Conservation (phyloP, 495 filamentous ascomycete genomes). For the Penicillium cosmopolitanum region DNA sequence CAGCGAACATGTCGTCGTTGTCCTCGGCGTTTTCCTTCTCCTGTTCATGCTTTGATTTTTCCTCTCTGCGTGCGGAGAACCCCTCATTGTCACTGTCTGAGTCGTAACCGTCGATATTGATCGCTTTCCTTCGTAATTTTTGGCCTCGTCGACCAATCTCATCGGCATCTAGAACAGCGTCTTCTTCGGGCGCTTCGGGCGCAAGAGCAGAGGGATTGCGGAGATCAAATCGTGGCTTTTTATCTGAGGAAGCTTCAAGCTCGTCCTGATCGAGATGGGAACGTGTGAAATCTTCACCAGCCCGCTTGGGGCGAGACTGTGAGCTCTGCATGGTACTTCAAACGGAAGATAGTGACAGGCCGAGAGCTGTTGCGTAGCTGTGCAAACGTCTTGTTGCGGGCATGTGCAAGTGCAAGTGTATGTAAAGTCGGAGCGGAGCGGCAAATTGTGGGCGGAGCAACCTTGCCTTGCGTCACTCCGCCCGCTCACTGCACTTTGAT, state of each 20-base stretch:
- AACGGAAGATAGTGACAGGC: not conserved
- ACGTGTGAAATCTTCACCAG: slow-evolving; percentile 76
- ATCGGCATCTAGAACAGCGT: slow-evolving; percentile 83
- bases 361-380: slow-evolving; percentile 12
- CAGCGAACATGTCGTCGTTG: slow-evolving; percentile 92
- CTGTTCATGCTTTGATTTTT: slow-evolving; percentile 55
- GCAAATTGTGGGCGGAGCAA: slow-evolving; percentile 46
- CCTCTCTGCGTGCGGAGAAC: slow-evolving; percentile 71
- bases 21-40: slow-evolving; percentile 52
- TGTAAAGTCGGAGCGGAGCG: slow-evolving; percentile 51
- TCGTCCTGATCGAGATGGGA: slow-evolving; percentile 63
- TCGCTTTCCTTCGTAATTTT: slow-evolving; percentile 82
- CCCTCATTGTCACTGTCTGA: slow-evolving; percentile 93
- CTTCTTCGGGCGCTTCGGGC: slow-evolving; percentile 75
- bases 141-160: slow-evolving; percentile 83
- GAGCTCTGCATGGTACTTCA: slow-evolving; percentile 60
- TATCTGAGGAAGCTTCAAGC: slow-evolving; percentile 49
- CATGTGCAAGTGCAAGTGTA: slow-evolving; percentile 9
- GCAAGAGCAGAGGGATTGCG: slow-evolving; percentile 92
- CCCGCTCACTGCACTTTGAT: not conserved
- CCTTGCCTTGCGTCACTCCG: slow-evolving; percentile 47
- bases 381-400: slow-evolving; percentile 15
- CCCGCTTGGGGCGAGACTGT: slow-evolving; percentile 77
- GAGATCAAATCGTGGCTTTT: slow-evolving; percentile 92
- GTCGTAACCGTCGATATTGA: slow-evolving; percentile 96